A percentile compares a stretch with the other conserved stretches of the same genome.
Conservation (phyloP, 2,329 filamentous ascomycete genomes). For the Samsoniella hepiali region DNA sequence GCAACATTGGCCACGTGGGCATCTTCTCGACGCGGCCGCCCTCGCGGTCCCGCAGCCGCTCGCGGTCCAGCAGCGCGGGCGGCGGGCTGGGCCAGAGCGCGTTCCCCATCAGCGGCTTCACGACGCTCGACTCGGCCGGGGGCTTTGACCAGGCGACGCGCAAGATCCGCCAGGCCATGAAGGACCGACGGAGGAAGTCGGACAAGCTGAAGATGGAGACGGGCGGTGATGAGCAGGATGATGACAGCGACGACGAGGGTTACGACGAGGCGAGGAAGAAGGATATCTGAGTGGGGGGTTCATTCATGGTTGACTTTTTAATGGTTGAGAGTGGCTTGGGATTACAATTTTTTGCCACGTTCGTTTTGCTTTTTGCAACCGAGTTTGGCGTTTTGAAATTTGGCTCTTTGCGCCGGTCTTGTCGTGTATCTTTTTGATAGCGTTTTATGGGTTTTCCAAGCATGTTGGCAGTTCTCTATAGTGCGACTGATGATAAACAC, state of each 20-base stretch:
- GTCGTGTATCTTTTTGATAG: not conserved
- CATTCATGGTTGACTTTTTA: not conserved
- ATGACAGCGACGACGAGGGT: conserved; percentile 42
- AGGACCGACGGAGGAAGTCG: conserved; percentile 55
- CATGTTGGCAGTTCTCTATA: not conserved
- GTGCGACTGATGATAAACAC: too few species aligned
- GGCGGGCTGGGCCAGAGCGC: conserved; percentile 58
- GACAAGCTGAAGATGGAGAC: conserved; percentile 38
- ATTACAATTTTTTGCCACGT: not conserved
- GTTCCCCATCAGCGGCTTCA: conserved; percentile 70
- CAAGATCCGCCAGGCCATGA: conserved; percentile 83
- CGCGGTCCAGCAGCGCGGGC: conserved; percentile 66
- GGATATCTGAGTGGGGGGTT: conserved; percentile 28
- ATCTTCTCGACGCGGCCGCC: conserved; percentile 87
- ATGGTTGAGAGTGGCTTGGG: not conserved
- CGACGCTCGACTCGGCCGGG: conserved; percentile 60
- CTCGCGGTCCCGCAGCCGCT: conserved; percentile 72
- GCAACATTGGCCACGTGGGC: conserved; percentile 80
- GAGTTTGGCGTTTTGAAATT: not conserved
- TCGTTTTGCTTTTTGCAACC: not conserved
- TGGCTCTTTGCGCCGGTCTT: not conserved
- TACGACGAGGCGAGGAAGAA: conserved; percentile 44
- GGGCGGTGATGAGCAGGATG: conserved; percentile 33
- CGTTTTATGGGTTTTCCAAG: not conserved
- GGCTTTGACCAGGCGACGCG: conserved; percentile 79